Evolutionary conservation across 2,329 filamentous ascomycete species (phyloP), one percentile per base, ranked within the genome.

Genomic region (Nigrospora sphaerica): DNA sequence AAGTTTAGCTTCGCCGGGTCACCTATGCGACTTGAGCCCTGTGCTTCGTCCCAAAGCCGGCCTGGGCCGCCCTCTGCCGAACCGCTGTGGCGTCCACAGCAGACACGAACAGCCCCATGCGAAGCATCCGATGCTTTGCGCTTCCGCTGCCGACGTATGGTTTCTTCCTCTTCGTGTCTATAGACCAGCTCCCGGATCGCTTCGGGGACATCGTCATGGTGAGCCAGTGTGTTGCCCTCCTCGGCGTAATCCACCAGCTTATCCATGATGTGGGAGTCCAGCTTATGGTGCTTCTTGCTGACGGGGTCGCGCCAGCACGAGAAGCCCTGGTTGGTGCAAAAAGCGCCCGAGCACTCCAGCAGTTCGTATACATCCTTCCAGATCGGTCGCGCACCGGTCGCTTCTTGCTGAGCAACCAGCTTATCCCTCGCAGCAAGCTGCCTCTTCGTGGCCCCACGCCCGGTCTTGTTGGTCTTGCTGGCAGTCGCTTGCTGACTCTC

Each of bases 391-490:
- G n/a, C 13, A 42, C 39, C 39, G 31, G 45, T 36, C 31, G 45
- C 39, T 31, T 46, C 32, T 32, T 46, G 34, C 39, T 42, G 32
- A 36, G 45, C 19, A 36, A 42, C 32, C 13, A 46, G 39, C 12
- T 42, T 46, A 32, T 42, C 33, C 37, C 42, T 37, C 17, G 45
- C 39, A 23, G 45, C 39, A 42, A 33, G n/a, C 17, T 42, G 31
- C 37, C 42, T 46, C 44, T 46, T 46, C n/a, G 34, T 46, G 19
- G 39, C 45, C 37, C 45, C 39, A 42, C 38, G 45, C 34, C 45
- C 45, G 36, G 39, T 37, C 39, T 46, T 46, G 14, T 18, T 33
- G 18, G 36, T 35, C n/a, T n/a, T n/a, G n/a, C n/a, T n/a, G n/a
- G n/a, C n/a, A 23, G 28, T 37, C 38, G 39, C 19, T 32, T n/a